Evolutionary conservation across 805 yeast genomes (phyloP).

Genomic region (Metschnikowia gruessii): DNA sequence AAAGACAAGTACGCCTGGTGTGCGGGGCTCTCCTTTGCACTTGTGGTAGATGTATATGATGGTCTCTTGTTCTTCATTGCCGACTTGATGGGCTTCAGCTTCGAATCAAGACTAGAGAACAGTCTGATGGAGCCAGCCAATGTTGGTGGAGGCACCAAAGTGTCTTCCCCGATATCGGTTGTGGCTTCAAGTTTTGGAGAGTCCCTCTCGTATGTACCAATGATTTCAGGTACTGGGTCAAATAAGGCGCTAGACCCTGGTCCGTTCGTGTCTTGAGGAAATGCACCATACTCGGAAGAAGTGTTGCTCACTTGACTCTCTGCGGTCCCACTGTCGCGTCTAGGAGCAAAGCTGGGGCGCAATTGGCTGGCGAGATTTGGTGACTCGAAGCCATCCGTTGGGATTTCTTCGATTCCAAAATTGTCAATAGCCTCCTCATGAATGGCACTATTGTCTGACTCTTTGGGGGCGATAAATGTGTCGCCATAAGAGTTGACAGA

Average conservation of each 20-base stretch:
- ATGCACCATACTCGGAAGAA: conserved; percentile 7
- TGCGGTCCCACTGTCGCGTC: neutral
- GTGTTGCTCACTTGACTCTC: conserved; percentile 1
- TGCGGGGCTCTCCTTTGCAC: conserved; percentile 38
- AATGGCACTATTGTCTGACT: conserved; percentile 2
- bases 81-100: conserved; percentile 36
- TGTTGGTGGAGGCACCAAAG: conserved; percentile 14
- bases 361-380: conserved; percentile 23
- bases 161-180: conserved; percentile 28
- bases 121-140: conserved; percentile 33
- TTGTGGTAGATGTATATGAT: conserved; percentile 17
- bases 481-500: conserved; percentile 12
- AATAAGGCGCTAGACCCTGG: conserved; percentile 20
- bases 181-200: conserved; percentile 27
- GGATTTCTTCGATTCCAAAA: conserved; percentile 26
- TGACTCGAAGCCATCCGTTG: conserved; percentile 22
- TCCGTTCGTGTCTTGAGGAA: neutral
- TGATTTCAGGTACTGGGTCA: conserved; percentile 11
- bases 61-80: conserved; percentile 46
- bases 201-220: conserved; percentile 3
- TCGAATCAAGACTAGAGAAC: conserved; percentile 26
- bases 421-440: conserved; percentile 19
- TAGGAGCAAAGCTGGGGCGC: conserved; percentile 8
- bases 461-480: conserved; percentile 8
- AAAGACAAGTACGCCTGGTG: conserved; percentile 62